Evolutionary conservation across 2,329 filamentous ascomycete genomes (phyloP).

Genomic region (Fusarium palustre): DNA sequence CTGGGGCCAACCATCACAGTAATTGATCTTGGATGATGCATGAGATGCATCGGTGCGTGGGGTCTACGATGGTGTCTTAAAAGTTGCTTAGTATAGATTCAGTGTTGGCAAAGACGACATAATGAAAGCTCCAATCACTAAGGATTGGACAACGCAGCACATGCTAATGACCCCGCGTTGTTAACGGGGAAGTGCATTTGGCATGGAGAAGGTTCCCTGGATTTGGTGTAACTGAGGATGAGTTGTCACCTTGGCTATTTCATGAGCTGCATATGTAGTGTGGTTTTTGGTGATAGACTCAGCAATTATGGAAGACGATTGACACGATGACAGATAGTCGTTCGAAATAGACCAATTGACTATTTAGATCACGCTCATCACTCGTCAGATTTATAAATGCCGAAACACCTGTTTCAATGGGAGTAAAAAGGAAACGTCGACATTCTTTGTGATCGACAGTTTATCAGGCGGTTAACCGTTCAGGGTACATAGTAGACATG

Average conservation of each 20-base stretch:
- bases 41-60: background rate
- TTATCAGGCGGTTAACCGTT: slow-evolving; percentile 6
- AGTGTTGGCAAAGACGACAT: background rate
- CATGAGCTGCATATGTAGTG: slow-evolving; percentile 8
- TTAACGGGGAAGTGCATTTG: slow-evolving; percentile 13
- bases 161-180: slow-evolving; percentile 15
- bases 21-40: background rate
- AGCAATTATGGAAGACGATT: background rate
- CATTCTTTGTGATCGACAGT: slow-evolving; percentile 14
- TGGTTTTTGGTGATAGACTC: background rate
- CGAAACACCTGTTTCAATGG: background rate
- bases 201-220: slow-evolving; percentile 4
- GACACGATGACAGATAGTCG: background rate
- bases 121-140: slow-evolving; percentile 18
- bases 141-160: slow-evolving; percentile 11
- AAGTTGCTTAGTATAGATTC: background rate
- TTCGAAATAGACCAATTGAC: background rate
- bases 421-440: background rate
- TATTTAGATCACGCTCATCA: background rate
- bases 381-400: background rate
- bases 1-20: background rate
- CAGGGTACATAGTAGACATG: slow-evolving; percentile 20
- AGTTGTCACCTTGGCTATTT: slow-evolving; percentile 33
- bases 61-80: background rate
- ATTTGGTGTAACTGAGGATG: slow-evolving; percentile 12